phyloP scores from a whole-genome alignment of 148 eudicot species.

The Fagopyrum tataricum region DNA sequence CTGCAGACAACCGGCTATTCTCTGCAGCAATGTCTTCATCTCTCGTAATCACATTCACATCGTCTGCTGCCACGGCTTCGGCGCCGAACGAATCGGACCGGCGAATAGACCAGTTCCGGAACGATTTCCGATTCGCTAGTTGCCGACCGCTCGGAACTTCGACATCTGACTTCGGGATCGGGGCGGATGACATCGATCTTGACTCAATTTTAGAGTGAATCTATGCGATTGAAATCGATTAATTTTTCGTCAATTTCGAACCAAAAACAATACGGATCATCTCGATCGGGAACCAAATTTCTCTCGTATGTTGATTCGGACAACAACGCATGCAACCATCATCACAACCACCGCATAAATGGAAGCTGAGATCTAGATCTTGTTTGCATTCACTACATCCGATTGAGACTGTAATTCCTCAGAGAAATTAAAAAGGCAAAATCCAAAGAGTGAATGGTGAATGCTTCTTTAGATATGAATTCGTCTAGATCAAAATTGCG shows the following conservation, averaged over 20 bases:
- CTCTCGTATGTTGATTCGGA: too few relatives aligned
- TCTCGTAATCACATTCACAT: slow-evolving; percentile 4
- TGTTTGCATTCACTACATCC: background rate
- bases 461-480: background rate
- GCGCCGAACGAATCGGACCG: slow-evolving; percentile 10
- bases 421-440: background rate
- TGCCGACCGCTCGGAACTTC: background rate
- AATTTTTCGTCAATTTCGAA: too few relatives aligned
- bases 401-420: background rate
- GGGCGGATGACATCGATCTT: background rate
- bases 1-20: slow-evolving; percentile 40
- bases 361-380: background rate
- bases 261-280: too few relatives aligned
- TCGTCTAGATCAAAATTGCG: background rate
- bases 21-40: slow-evolving; percentile 18
- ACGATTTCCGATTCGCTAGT: slow-evolving; percentile 19
- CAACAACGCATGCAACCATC: too few relatives aligned
- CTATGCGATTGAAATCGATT: too few relatives aligned
- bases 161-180: slow-evolving; percentile 11
- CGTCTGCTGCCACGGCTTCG: slow-evolving; percentile 25
- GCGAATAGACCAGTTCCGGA: slow-evolving; percentile 17
- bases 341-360: background rate
- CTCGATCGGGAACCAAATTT: too few relatives aligned
- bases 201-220: too few relatives aligned
- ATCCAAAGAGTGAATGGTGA: background rate